phyloP scores from a whole-genome alignment of 352 stramenopile species.

The Peronosclerospora sorghi region DNA sequence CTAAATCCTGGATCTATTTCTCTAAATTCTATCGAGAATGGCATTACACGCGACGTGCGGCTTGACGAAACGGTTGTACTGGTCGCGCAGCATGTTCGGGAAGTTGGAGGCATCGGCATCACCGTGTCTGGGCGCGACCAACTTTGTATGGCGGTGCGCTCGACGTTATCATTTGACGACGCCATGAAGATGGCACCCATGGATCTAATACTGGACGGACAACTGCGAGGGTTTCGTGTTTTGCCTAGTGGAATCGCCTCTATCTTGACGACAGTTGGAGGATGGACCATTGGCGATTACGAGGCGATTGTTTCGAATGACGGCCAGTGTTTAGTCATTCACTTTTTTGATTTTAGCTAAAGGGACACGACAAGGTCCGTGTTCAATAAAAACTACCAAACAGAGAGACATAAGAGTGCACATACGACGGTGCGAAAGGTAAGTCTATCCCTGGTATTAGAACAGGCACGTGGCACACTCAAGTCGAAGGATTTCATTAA shows the following conservation, averaged over 20 bases:
- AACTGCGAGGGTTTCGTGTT: constrained; percentile 16
- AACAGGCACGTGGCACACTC: not conserved
- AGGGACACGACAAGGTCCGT: not conserved
- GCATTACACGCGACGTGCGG: not conserved
- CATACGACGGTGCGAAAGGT: not conserved
- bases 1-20: constrained; percentile 7
- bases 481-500: not conserved
- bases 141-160: constrained; percentile 4
- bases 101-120: constrained; percentile 12
- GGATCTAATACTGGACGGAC: constrained; percentile 18
- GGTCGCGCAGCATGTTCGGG: constrained; percentile 2
- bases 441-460: not conserved
- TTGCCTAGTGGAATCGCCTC: constrained; percentile 16
- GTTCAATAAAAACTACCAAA: not conserved
- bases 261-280: constrained; percentile 4
- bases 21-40: constrained; percentile 1
- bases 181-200: constrained; percentile 2
- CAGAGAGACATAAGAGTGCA: not conserved
- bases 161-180: not conserved
- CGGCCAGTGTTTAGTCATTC: not conserved
- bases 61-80: not conserved
- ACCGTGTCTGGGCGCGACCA: not conserved
- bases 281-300: constrained; percentile 12
- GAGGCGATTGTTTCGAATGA: not conserved
- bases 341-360: not conserved